phyloP scores from a whole-genome alignment of 352 stramenopile genomes.

The Globisporangium carolinianum region DNA sequence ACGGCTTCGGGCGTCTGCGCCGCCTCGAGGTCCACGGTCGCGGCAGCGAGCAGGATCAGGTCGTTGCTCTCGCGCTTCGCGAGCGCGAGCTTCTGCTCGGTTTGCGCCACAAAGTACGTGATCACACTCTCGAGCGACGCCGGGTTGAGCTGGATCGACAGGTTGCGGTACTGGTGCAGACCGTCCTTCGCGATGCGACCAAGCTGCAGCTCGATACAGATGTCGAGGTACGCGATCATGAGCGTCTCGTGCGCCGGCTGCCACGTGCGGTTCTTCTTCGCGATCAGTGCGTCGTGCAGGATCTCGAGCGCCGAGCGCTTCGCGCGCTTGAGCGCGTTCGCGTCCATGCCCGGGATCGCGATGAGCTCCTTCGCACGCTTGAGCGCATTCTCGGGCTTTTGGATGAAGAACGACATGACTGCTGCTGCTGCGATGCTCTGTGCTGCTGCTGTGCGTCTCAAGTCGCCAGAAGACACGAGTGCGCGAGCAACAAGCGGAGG shows the following conservation, averaged over 20 bases:
- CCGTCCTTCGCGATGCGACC: slow-evolving; percentile 95
- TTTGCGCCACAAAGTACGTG: slow-evolving; percentile 87
- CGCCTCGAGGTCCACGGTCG: slow-evolving; percentile 88
- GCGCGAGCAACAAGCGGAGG: too few species aligned
- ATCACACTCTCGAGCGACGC: slow-evolving; percentile 94
- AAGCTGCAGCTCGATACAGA: slow-evolving; percentile 94
- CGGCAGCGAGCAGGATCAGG: slow-evolving; percentile 69
- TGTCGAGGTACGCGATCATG: slow-evolving; percentile 95
- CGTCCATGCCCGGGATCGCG: slow-evolving; percentile 67
- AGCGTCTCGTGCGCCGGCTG: slow-evolving; percentile 96
- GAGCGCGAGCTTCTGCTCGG: slow-evolving; percentile 81
- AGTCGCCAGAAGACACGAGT: too few species aligned
- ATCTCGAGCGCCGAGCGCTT: slow-evolving; percentile 83
- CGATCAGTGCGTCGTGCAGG: slow-evolving; percentile 92
- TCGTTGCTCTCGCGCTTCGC: slow-evolving; percentile 86
- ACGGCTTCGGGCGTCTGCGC: slow-evolving; percentile 92
- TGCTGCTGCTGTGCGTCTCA: too few species aligned
- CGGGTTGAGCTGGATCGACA: slow-evolving; percentile 92
- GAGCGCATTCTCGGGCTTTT: slow-evolving; percentile 90
- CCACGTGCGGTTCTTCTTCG: slow-evolving; percentile 95
- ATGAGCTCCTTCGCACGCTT: slow-evolving; percentile 87
- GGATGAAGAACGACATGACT: slow-evolving; percentile 79
- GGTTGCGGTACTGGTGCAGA: slow-evolving; percentile 97
- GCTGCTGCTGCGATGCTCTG: background rate
- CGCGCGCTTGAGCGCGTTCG: slow-evolving; percentile 60